phyloP scores from a whole-genome alignment of 1,139 yeast species.

The Suhomyces chickasaworum region DNA sequence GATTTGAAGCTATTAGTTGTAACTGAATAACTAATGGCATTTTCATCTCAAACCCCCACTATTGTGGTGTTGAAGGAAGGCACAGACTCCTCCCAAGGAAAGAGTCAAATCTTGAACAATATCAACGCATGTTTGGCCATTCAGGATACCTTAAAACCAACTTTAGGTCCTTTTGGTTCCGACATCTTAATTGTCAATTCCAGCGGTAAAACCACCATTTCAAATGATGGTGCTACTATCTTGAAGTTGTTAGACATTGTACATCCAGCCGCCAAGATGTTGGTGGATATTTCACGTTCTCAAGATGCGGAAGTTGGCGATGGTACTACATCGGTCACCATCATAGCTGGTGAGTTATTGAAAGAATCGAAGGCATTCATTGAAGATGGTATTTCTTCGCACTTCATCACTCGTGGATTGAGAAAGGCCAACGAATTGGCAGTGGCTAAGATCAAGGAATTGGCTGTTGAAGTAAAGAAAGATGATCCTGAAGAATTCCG shows the following conservation, averaged over 20 bases:
- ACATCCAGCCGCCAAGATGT: conserved; percentile 95
- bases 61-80: conserved; percentile 97
- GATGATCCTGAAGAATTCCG: conserved; percentile 57
- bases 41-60: conserved; percentile 92
- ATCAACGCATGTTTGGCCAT: conserved; percentile 97
- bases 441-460: conserved; percentile 66
- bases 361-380: conserved; percentile 88
- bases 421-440: conserved; percentile 82
- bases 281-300: conserved; percentile 92
- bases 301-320: conserved; percentile 99
- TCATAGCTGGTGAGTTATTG: conserved; percentile 90
- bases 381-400: conserved; percentile 94
- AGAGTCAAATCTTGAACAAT: conserved; percentile 91
- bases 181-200: conserved; percentile 86
- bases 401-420: conserved; percentile 83
- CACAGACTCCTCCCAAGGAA: conserved; percentile 94
- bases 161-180: conserved; percentile 96
- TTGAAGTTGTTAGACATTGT: conserved; percentile 89
- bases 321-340: conserved; percentile 95
- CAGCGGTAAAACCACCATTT: conserved; percentile 86
- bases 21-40: conserved; percentile 56
- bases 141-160: conserved; percentile 92
- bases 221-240: conserved; percentile 98
- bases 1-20: background rate
- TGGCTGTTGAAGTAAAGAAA: conserved; percentile 68